Conservation (phyloP, 208 protist species). For the Kentomonas sorsogonicus region DNA sequence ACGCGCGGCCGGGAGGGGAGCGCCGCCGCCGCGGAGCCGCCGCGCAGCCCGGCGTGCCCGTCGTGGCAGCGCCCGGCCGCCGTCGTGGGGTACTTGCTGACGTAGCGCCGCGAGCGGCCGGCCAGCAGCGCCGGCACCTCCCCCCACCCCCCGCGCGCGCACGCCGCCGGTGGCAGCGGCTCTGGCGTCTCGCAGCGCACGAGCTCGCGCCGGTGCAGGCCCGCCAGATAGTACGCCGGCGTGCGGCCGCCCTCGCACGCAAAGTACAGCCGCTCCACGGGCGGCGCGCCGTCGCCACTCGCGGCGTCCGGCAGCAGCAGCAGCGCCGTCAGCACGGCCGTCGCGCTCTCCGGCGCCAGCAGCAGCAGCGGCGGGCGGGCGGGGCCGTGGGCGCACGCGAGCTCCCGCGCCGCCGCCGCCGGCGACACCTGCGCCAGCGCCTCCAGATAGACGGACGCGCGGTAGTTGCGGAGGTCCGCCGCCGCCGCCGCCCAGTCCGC, state of each 20-base stretch:
- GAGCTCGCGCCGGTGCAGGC: too few species aligned
- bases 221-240: too few species aligned
- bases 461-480: slow-evolving; percentile 45
- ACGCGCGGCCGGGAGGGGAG: slow-evolving; percentile 30
- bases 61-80: slow-evolving; percentile 36
- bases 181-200: too few species aligned
- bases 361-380: slow-evolving; percentile 16
- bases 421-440: slow-evolving; percentile 28
- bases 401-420: too few species aligned
- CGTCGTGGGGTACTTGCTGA: slow-evolving; percentile 52
- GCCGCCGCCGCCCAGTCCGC: slow-evolving; percentile 9
- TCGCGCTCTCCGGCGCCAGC: slow-evolving; percentile 47
- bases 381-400: slow-evolving; percentile 16
- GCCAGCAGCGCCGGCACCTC: slow-evolving; percentile 45
- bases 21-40: slow-evolving; percentile 2
- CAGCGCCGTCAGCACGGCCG: slow-evolving; percentile 38
- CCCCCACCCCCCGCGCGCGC: slow-evolving; percentile 9
- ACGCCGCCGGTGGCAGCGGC: neutral
- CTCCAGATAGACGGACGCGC: slow-evolving; percentile 61
- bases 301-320: slow-evolving; percentile 25
- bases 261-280: too few species aligned
- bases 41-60: neutral
- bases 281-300: too few species aligned
- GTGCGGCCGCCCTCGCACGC: too few species aligned
- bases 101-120: slow-evolving; percentile 48